Base-by-base conservation (phyloP, 2,329 filamentous ascomycete genomes). In the Aspergillus fischeri region DNA sequence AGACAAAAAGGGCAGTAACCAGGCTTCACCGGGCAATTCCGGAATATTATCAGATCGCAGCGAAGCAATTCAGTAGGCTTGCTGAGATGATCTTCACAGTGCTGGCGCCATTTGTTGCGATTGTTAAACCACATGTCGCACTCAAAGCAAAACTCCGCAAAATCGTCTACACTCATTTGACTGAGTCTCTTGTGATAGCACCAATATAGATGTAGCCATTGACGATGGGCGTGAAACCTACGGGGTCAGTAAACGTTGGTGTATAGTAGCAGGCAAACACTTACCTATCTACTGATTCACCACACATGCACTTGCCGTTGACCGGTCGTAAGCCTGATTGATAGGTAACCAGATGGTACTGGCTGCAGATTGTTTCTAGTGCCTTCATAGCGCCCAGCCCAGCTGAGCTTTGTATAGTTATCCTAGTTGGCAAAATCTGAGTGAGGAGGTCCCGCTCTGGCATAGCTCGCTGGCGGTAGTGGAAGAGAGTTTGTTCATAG, bases 191-290 rank as follows among this genome's bases (percentile, higher is more conserved):
- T 2, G 1, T 55, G 11, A 52, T 61, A 52, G 50, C 32, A 63
- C 25, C 53, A 32, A 51, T 63, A 63, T 7, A 63, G 59, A 52
- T 61, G 41, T 45, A 56, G 49, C 59, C 49, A 63, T 53, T 42
- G 51, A 17, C 53, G 53, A 42, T 63, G 44, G 28, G 47, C 24
- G 27, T 55, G 24, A 21, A 58, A 53, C 28, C 52, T 61, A 51
- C 14, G 25, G 42, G 35, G 35, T 51, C 38, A n/a, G n/a, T n/a
- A n/a, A n/a, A n/a, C n/a, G n/a, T n/a, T n/a, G n/a, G n/a, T n/a
- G n/a, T n/a, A n/a, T n/a, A n/a, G n/a, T n/a, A n/a, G n/a, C n/a
- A n/a, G n/a, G n/a, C n/a, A 55, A 28, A 3, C 5, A 55, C 38
- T 51, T 51, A 60, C 57, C 51, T 29, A 20, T 57, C 27, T 2